Evolutionary conservation across 805 yeast species (phyloP), one percentile per base, ranked within the genome.

Genomic region (Millerago galiae): DNA sequence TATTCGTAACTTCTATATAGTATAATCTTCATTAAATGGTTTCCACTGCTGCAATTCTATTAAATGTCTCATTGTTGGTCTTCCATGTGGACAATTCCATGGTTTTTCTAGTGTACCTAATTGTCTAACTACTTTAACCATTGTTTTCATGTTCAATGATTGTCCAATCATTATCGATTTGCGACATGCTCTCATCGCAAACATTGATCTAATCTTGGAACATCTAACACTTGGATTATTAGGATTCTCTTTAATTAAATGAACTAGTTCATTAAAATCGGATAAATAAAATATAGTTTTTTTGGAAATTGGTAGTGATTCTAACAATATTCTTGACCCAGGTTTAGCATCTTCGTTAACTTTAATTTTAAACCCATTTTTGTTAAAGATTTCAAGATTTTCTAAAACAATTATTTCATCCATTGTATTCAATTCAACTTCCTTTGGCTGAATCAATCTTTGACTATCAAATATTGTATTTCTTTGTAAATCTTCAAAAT

Each of bases 101-200:
- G 99, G 99, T 57, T 87, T 86, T 47, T 88, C 90, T 31, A 93
- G 67, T 0, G 60, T 66, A 11, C 91, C 77, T 40, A 93, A 65
- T 54, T 88, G 74, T 26, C 65, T 58, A 6, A 93, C 90, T 2
- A 93, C 78, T 31, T 56, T 65, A 2, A 61, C 58, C 99, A 93
- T 93, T 8, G 77, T 73, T 8, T 60, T 67, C 26, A 42, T 50
- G 8, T 68, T 71, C 35, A 93, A 67, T 4, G 82, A 75, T 49
- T 74, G 81, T 0, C 99, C 99, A 37, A 93, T 80, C 99, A 93
- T 93, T 24, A 91, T 86, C 50, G 96, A 87, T 40, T 80, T 78
- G 38, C 99, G 68, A 60, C 99, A 93, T 0, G 99, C 97, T 51
- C 96, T 72, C 95, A 86, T 82, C 0, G 99, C 98, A 57, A 88